Evolutionary conservation across 129 eudicot genomes (phyloP).

Genomic region (Saposhnikovia divaricata): DNA sequence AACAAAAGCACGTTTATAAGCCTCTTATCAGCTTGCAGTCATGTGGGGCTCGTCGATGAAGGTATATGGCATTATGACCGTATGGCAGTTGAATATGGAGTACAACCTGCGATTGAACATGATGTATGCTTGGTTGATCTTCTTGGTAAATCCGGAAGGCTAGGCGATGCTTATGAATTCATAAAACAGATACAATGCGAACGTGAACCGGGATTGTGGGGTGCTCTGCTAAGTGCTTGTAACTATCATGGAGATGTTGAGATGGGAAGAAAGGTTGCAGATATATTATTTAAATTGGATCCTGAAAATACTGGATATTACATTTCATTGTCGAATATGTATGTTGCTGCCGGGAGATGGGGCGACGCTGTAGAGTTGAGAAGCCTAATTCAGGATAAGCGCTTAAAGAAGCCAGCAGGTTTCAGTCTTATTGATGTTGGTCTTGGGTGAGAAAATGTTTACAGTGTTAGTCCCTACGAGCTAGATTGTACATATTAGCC

Average conservation of each 20-base stretch:
- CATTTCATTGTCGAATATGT: slow-evolving; percentile 48
- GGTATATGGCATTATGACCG: slow-evolving; percentile 31
- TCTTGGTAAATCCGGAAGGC: slow-evolving; percentile 51
- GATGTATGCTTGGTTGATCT: slow-evolving; percentile 59
- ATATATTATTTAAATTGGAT: slow-evolving; percentile 44
- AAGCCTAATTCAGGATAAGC: slow-evolving; percentile 28
- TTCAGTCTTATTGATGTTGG: slow-evolving; percentile 46
- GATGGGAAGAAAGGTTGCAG: slow-evolving; percentile 57
- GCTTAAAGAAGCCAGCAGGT: slow-evolving; percentile 40
- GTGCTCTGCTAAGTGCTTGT: slow-evolving; percentile 67
- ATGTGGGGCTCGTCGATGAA: slow-evolving; percentile 44
- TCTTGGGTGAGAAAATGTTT: slow-evolving; percentile 1
- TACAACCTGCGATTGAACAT: slow-evolving; percentile 44
- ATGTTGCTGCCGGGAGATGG: slow-evolving; percentile 62
- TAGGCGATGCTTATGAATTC: slow-evolving; percentile 46
- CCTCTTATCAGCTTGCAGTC: slow-evolving; percentile 61
- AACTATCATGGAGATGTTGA: slow-evolving; percentile 53
- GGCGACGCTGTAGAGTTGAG: slow-evolving; percentile 51
- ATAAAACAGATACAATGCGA: slow-evolving; percentile 14
- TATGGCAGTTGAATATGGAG: slow-evolving; percentile 36
- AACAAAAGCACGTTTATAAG: slow-evolving; percentile 47
- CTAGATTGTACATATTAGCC: not conserved
- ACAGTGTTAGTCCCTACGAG: not conserved
- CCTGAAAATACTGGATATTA: slow-evolving; percentile 52
- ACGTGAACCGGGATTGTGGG: slow-evolving; percentile 60